A percentile compares a stretch with the other conserved stretches of the same genome.
Evolutionary conservation across 2,329 filamentous ascomycete species (phyloP).

Genomic region (Epichloe uncinata): DNA sequence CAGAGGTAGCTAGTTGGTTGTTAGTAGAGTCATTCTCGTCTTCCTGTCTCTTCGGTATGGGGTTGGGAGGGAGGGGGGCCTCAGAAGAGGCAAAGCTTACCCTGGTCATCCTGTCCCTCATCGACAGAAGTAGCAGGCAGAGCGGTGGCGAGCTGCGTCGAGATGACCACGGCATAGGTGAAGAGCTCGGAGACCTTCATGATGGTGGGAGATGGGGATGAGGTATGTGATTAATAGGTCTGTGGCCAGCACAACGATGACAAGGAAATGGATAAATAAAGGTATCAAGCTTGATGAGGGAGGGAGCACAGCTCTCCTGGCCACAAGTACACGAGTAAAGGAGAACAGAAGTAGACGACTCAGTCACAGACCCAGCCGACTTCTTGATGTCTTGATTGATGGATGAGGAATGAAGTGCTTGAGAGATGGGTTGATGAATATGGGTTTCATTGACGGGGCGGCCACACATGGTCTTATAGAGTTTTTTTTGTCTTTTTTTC

Average conservation of each 20-base stretch:
- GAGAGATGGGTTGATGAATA: neutral
- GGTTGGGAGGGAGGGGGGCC: too few relatives aligned
- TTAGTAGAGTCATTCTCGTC: neutral
- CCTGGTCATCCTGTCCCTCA: neutral
- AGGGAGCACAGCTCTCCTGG: neutral
- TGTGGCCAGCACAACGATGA: too few relatives aligned
- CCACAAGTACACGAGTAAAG: neutral
- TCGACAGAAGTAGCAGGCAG: neutral
- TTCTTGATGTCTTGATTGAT: neutral
- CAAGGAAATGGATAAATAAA: neutral
- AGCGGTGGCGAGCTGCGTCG: neutral
- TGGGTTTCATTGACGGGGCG: too few relatives aligned
- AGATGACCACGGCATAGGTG: conserved; percentile 1
- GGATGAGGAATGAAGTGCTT: neutral
- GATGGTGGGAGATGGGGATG: neutral
- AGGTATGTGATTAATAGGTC: too few relatives aligned
- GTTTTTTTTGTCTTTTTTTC: too few relatives aligned
- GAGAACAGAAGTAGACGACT: neutral
- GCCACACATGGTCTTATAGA: too few relatives aligned
- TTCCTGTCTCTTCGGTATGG: too few relatives aligned
- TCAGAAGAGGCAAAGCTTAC: neutral
- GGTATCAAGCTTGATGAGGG: neutral
- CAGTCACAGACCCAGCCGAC: neutral
- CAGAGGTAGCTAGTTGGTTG: neutral
- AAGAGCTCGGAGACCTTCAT: conserved; percentile 4